These are phyloP conservation scores for Moesziomyces sp. DNA, from an alignment of 1,284 basidiomycete genomes.

Conservation along the genomic window DNA sequence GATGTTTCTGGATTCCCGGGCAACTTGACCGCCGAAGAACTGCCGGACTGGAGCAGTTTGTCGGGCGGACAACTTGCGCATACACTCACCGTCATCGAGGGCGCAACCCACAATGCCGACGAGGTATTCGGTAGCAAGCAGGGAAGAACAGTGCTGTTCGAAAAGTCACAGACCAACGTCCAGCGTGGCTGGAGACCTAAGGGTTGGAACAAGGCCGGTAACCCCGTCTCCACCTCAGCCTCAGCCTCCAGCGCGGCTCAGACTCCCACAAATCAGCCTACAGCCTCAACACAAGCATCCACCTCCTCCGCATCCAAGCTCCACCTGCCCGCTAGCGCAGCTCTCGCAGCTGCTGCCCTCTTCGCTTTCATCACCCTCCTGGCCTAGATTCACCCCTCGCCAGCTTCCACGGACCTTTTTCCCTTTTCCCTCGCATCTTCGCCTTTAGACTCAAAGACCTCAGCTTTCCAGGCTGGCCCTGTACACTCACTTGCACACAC, in stretches of 20 bases:
- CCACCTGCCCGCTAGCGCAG: not conserved
- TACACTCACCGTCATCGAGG: conserved; percentile 55
- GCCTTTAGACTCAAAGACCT: too few species aligned
- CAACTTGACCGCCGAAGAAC: conserved; percentile 17
- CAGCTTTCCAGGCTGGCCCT: conserved; percentile 1
- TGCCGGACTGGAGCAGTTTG: conserved; percentile 61
- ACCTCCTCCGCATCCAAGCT: conserved; percentile 1
- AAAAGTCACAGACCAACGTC: conserved; percentile 25
- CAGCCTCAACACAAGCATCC: not conserved
- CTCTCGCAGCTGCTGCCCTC: not conserved
- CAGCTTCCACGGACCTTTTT: not conserved
- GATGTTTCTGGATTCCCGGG: conserved; percentile 58
- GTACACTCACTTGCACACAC: not conserved
- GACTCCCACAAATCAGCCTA: not conserved
- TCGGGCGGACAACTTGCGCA: conserved; percentile 41
- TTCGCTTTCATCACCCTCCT: not conserved
- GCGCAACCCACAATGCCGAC: conserved; percentile 58
- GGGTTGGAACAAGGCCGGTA: conserved; percentile 30
- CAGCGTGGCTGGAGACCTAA: conserved; percentile 61
- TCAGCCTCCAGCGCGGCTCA: not conserved
- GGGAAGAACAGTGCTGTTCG: conserved; percentile 62
- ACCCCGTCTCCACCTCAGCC: not conserved
- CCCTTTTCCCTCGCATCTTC: not conserved
- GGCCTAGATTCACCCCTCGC: not conserved
- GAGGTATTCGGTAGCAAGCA: conserved; percentile 53